Percentiles rank a stretch among this genome's conserved stretches.
Evolutionary conservation across 2,329 filamentous ascomycete genomes (phyloP).

Genomic region (Dothiorella sarmentorum): DNA sequence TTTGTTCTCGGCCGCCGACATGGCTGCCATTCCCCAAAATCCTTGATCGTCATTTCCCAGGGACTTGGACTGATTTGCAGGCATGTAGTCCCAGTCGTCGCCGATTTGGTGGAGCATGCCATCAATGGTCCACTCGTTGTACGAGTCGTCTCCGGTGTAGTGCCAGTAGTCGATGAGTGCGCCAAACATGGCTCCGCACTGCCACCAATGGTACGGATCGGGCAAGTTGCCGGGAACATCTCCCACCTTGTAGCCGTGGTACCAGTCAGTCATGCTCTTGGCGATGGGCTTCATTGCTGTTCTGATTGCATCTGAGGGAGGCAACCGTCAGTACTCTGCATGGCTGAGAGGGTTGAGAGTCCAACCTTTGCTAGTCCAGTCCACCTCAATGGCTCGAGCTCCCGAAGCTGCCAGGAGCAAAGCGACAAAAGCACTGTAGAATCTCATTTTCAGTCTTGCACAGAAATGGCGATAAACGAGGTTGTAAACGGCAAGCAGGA

Average conservation of each 20-base stretch:
- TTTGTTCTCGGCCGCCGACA: conserved; percentile 72
- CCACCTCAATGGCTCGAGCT: background rate
- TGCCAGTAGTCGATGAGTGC: conserved; percentile 22
- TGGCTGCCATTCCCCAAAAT: conserved; percentile 79
- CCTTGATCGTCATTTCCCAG: conserved; percentile 58
- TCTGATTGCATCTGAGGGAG: conserved; percentile 55
- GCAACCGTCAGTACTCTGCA: background rate
- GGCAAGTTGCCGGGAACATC: conserved; percentile 52
- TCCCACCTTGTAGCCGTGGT: conserved; percentile 55
- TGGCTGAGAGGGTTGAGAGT: no score
- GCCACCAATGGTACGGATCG: conserved; percentile 26
- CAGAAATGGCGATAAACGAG: no score
- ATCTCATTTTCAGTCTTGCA: background rate
- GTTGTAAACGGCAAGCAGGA: background rate
- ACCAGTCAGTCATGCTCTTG: conserved; percentile 54
- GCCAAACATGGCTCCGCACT: conserved; percentile 23
- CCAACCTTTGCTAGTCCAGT: conserved; percentile 3
- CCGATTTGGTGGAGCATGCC: conserved; percentile 25
- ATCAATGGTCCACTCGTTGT: conserved; percentile 20
- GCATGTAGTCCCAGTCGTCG: conserved; percentile 39
- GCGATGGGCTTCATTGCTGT: conserved; percentile 53
- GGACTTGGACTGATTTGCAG: conserved; percentile 31
- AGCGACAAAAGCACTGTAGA: background rate
- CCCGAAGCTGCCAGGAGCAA: background rate
- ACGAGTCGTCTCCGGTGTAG: conserved; percentile 23